These are phyloP conservation scores for Amesomyces nigricolor DNA, from an alignment of 2,329 filamentous ascomycete species.

Conservation along the genomic window DNA sequence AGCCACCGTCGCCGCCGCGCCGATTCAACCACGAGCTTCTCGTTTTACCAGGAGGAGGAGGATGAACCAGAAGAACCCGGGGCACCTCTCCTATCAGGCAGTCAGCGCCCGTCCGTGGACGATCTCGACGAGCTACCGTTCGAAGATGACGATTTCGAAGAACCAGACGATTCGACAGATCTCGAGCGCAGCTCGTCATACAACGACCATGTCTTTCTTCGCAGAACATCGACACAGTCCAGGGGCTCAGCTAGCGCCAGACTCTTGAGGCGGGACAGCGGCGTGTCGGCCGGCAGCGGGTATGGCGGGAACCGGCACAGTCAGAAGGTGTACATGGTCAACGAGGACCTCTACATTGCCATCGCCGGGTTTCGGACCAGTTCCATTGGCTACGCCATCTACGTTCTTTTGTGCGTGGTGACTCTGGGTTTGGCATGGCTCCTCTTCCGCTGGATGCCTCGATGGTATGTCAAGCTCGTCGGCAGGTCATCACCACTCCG, in stretches of 20 bases:
- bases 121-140: constrained; percentile 39
- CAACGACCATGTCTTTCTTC: constrained; percentile 47
- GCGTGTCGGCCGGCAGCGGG: constrained; percentile 60
- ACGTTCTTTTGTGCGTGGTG: constrained; percentile 62
- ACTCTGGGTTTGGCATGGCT: constrained; percentile 78
- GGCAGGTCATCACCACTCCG: constrained; percentile 64
- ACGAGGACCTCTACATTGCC: constrained; percentile 90
- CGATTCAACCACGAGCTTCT: constrained; percentile 82
- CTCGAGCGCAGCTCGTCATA: constrained; percentile 32
- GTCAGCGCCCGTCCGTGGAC: constrained; percentile 30
- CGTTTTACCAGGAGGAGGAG: constrained; percentile 73
- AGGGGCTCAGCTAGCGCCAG: constrained; percentile 54
- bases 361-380: constrained; percentile 88
- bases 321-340: constrained; percentile 90
- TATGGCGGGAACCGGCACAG: constrained; percentile 60
- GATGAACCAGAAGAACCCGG: constrained; percentile 35
- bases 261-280: constrained; percentile 66
- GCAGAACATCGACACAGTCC: constrained; percentile 58
- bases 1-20: constrained; percentile 74
- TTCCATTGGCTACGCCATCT: constrained; percentile 59
- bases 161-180: constrained; percentile 36
- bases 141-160: constrained; percentile 33
- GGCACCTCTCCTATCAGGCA: constrained; percentile 24
- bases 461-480: constrained; percentile 73
- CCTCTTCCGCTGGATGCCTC: constrained; percentile 81